Evolutionary conservation across 164 flowering plant genomes (phyloP).

Genomic region (Piper longum): DNA sequence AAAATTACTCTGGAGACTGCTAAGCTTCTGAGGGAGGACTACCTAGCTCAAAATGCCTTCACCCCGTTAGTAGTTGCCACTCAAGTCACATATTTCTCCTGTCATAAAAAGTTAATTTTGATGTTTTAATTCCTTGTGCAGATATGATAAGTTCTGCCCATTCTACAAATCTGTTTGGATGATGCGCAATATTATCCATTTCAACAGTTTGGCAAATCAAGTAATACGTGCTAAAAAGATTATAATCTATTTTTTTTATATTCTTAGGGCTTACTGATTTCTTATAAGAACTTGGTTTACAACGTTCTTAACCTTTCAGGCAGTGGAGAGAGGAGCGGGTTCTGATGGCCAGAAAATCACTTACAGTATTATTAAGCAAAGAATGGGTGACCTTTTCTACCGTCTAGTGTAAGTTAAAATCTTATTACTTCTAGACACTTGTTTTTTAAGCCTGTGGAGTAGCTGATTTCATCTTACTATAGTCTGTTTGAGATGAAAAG

Average conservation of each 20-base stretch:
- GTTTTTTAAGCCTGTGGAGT: not conserved
- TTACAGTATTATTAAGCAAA: slow-evolving; percentile 79
- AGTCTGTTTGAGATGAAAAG: not conserved
- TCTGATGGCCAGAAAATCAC: slow-evolving; percentile 95
- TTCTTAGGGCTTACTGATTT: no score
- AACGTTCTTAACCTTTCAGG: slow-evolving; percentile 29
- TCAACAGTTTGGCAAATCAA: slow-evolving; percentile 92
- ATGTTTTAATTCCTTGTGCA: slow-evolving; percentile 10
- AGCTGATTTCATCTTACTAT: not conserved
- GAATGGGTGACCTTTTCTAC: slow-evolving; percentile 86
- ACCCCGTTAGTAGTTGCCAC: slow-evolving; percentile 63
- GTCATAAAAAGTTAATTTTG: not conserved
- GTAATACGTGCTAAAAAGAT: slow-evolving; percentile 12
- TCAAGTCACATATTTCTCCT: not conserved
- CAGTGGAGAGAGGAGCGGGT: slow-evolving; percentile 94
- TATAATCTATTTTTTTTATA: no score
- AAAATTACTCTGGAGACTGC: slow-evolving; percentile 94
- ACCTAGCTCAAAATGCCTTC: slow-evolving; percentile 98
- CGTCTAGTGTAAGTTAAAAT: slow-evolving; percentile 87
- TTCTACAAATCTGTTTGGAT: slow-evolving; percentile 99
- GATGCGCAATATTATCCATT: slow-evolving; percentile 97
- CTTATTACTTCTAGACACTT: not conserved
- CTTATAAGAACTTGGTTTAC: no score
- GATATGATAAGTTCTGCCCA: slow-evolving; percentile 95
- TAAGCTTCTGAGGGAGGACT: slow-evolving; percentile 96